Evolutionary conservation across 169 alveolate genomes (phyloP).

Genomic region (Eimeria maxima): DNA sequence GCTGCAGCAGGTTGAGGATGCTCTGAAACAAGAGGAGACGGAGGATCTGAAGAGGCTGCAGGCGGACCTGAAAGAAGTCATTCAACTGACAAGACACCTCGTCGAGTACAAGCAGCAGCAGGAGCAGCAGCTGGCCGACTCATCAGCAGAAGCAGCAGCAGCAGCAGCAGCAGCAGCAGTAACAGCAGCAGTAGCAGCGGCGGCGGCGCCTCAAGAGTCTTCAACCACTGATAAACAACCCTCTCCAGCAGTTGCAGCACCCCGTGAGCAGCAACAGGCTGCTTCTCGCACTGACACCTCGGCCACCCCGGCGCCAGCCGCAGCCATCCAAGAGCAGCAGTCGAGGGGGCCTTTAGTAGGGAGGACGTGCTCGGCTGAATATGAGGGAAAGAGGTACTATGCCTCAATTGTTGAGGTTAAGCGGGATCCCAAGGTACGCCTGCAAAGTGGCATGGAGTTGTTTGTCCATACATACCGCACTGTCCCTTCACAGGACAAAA

Average conservation of each 20-base stretch:
- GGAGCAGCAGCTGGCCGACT: slow-evolving; percentile 61
- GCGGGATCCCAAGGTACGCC: slow-evolving; percentile 67
- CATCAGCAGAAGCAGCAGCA: slow-evolving; percentile 41
- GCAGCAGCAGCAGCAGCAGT: slow-evolving; percentile 48
- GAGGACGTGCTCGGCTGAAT: slow-evolving; percentile 78
- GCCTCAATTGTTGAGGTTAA: slow-evolving; percentile 77
- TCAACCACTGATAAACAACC: not conserved
- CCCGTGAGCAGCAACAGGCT: slow-evolving; percentile 51
- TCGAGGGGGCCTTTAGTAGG: slow-evolving; percentile 77
- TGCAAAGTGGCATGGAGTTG: not conserved
- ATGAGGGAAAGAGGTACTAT: slow-evolving; percentile 80
- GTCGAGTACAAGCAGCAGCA: slow-evolving; percentile 76
- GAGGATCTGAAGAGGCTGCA: slow-evolving; percentile 71
- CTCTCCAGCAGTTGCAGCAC: slow-evolving; percentile 29
- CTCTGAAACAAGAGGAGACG: slow-evolving; percentile 82
- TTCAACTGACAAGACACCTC: slow-evolving; percentile 79
- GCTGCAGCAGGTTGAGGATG: slow-evolving; percentile 83
- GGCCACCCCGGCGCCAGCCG: slow-evolving; percentile 49
- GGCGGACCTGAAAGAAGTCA: slow-evolving; percentile 81
- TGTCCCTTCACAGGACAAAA: not conserved
- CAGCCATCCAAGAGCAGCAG: not conserved
- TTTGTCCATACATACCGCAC: not conserved
- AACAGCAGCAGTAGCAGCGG: not conserved
- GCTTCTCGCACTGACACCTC: not conserved
- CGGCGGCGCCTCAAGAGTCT: not conserved